Evolutionary conservation across 331 rosid species (phyloP).

Genomic region (Cucumis variabilis): DNA sequence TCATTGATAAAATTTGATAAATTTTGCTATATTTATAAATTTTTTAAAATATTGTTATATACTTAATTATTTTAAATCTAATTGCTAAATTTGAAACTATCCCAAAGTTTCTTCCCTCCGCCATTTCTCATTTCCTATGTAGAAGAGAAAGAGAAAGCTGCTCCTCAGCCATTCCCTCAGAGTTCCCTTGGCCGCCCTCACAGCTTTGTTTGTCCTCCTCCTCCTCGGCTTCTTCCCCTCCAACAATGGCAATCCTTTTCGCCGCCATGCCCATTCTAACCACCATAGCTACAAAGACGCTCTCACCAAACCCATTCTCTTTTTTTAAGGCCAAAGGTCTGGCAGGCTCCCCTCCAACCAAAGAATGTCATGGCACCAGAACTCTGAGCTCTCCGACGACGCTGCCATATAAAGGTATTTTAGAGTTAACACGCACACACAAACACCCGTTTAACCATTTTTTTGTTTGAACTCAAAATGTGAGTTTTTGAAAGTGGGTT

Average conservation of each 20-base stretch:
- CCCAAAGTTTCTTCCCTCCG: too few relatives aligned
- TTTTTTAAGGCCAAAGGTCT: slow-evolving; percentile 69
- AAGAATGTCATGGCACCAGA: slow-evolving; percentile 39
- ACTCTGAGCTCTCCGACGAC: slow-evolving; percentile 34
- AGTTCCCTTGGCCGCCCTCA: background rate
- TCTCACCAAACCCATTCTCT: slow-evolving; percentile 53
- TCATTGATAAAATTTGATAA: too few relatives aligned
- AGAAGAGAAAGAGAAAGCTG: background rate
- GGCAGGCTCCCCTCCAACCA: slow-evolving; percentile 56
- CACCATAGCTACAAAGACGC: slow-evolving; percentile 58
- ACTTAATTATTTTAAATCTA: too few relatives aligned
- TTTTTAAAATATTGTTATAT: too few relatives aligned
- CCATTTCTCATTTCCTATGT: too few relatives aligned
- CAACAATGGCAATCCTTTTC: slow-evolving; percentile 24
- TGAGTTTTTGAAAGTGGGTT: background rate
- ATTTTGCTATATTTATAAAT: too few relatives aligned
- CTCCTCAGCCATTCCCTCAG: background rate
- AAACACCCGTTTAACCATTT: background rate
- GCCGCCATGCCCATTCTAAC: background rate
- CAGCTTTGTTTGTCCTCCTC: background rate
- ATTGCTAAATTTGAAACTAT: too few relatives aligned
- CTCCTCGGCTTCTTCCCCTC: slow-evolving; percentile 20
- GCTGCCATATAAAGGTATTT: slow-evolving; percentile 16
- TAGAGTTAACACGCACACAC: background rate
- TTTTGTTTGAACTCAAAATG: background rate